phyloP scores from a whole-genome alignment of 495 filamentous ascomycete species.

The Penicillium psychrofluorescens region DNA sequence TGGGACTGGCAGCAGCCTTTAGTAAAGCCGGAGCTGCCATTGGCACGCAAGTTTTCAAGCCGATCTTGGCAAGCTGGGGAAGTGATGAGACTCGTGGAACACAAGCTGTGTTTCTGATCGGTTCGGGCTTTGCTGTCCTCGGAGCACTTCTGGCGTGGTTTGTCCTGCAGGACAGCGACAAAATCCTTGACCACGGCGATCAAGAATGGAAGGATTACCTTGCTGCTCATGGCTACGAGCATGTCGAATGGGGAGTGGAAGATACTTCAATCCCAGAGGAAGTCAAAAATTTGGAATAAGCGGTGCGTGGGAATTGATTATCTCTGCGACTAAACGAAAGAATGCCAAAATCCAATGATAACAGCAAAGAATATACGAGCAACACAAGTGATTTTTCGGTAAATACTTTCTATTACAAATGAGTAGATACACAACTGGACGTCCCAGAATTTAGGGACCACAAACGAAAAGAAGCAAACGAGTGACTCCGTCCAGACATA shows the following conservation, averaged over 20 bases:
- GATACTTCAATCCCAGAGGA: not conserved
- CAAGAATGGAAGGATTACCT: slow-evolving; percentile 20
- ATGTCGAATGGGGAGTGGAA: slow-evolving; percentile 18
- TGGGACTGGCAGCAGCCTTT: slow-evolving; percentile 68
- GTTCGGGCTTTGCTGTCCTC: slow-evolving; percentile 20
- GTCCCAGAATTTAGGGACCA: slow-evolving; percentile 1
- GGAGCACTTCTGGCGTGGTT: slow-evolving; percentile 18
- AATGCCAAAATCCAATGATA: too few relatives aligned
- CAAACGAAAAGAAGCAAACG: slow-evolving; percentile 12
- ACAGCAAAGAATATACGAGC: too few relatives aligned
- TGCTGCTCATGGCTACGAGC: slow-evolving; percentile 12
- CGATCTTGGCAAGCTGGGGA: slow-evolving; percentile 20
- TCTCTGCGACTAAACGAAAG: too few relatives aligned
- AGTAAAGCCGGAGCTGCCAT: slow-evolving; percentile 78
- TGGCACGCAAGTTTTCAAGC: slow-evolving; percentile 62
- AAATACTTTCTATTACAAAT: slow-evolving; percentile 7
- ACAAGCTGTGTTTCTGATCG: slow-evolving; percentile 21
- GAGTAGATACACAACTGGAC: slow-evolving; percentile 9
- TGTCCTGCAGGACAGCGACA: slow-evolving; percentile 17
- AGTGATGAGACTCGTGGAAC: slow-evolving; percentile 16
- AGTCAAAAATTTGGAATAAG: too few relatives aligned
- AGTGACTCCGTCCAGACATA: slow-evolving; percentile 4
- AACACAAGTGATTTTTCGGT: not conserved
- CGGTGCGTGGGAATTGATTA: too few relatives aligned
- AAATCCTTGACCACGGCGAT: slow-evolving; percentile 17